These are phyloP conservation scores for Blastocystis sp. DNA, from an alignment of 352 stramenopile genomes.

Conservation along the genomic window DNA sequence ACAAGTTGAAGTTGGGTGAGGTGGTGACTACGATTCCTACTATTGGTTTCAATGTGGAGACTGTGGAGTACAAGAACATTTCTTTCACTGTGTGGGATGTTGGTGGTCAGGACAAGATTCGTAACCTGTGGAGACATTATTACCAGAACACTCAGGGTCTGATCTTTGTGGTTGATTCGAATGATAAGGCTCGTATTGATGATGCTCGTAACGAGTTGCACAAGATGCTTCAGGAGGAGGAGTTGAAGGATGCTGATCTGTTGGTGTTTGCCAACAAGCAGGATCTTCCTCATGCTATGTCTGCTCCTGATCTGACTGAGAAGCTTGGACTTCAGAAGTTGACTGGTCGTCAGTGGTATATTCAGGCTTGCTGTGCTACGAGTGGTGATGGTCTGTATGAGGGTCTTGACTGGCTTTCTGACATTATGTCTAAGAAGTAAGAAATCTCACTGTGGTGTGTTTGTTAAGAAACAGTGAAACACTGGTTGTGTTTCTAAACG, in stretches of 20 bases:
- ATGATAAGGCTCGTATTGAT: constrained; percentile 95
- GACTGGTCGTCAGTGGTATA: constrained; percentile 96
- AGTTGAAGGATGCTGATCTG: constrained; percentile 91
- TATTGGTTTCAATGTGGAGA: constrained; percentile 97
- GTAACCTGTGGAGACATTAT: constrained; percentile 96
- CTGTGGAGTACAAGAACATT: constrained; percentile 99
- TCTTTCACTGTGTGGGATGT: constrained; percentile 98
- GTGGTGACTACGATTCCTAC: constrained; percentile 85
- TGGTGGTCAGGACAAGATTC: constrained; percentile 95
- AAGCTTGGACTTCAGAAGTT: constrained; percentile 94
- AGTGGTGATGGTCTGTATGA: constrained; percentile 97
- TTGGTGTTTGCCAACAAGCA: constrained; percentile 99
- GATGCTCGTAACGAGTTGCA: constrained; percentile 92
- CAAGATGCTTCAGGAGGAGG: constrained; percentile 95
- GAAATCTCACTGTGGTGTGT: no score
- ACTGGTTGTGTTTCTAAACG: no score
- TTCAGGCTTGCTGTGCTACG: constrained; percentile 97
- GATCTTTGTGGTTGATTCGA: constrained; percentile 99
- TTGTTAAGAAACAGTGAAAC: no score
- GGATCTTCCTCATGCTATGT: constrained; percentile 96
- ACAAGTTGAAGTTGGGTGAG: constrained; percentile 87
- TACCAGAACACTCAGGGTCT: constrained; percentile 98
- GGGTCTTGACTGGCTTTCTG: constrained; percentile 94
- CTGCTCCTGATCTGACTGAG: constrained; percentile 94
- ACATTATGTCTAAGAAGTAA: constrained; percentile 78